Conservation (phyloP, 129 eudicot genomes). For the Flaveria linearis region DNA sequence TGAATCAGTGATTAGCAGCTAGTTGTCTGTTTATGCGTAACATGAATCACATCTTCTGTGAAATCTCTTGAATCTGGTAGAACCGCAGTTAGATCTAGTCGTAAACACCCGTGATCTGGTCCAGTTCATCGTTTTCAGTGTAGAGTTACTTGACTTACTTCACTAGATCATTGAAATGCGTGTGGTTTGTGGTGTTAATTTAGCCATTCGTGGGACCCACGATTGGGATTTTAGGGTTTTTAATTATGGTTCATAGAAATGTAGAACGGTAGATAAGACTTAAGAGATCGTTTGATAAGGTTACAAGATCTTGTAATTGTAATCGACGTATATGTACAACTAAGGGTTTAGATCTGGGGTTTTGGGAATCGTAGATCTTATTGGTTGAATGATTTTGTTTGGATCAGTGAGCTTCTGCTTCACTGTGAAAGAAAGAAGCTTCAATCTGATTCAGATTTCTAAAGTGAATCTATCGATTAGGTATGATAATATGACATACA, state of each 20-base stretch:
- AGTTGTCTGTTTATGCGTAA: too few species aligned
- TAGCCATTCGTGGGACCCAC: constrained; percentile 10
- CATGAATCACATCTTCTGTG: too few species aligned
- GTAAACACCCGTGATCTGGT: constrained; percentile 23
- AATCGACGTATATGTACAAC: neutral
- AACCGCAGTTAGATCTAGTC: constrained; percentile 18
- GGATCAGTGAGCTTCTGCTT: constrained; percentile 33
- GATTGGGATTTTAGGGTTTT: constrained; percentile 7
- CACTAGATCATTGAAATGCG: neutral
- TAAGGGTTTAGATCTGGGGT: neutral
- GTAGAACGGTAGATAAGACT: constrained; percentile 13
- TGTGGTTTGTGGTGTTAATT: constrained; percentile 13
- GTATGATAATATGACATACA: neutral
- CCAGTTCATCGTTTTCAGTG: constrained; percentile 14
- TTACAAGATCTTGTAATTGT: neutral
- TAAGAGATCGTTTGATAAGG: neutral
- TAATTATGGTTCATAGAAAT: constrained; percentile 4
- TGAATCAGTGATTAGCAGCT: too few species aligned
- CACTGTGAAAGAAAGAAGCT: constrained; percentile 23
- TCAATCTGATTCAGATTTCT: constrained; percentile 21
- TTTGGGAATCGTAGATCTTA: neutral
- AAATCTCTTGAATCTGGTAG: neutral
- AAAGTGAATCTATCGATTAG: constrained; percentile 27
- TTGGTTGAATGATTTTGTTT: constrained; percentile 27
- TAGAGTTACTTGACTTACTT: neutral